Base-by-base conservation (phyloP, 208 protist genomes). In the Phytomonas francai region DNA sequence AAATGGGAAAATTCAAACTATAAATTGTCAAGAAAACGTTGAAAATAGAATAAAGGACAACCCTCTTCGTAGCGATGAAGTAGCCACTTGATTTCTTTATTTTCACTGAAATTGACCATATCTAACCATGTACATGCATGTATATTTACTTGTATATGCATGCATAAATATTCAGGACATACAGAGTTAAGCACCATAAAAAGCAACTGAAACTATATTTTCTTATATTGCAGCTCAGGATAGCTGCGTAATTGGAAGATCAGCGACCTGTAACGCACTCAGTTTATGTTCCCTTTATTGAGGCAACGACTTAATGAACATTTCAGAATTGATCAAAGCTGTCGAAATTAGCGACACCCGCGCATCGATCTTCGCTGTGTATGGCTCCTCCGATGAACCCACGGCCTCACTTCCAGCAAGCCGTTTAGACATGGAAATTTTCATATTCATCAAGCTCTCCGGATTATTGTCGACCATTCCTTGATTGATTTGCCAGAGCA, bases 351-450 rank as follows among this genome's bases (percentile, higher is more conserved):
- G 72, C 56, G 80, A 83, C 51, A 94, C 89, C 58, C 76, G 79
- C 14, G 83, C 84, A 49, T 92, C 84, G 39, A 94, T 92, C 67
- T 94, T 94, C 4, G 85, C 80, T n/a, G 89, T 88, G 59, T 84
- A 80, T 28, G 79, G 86, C 67, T 91, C 83, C 34, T 27, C 58
- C 6, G 64, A 34, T 45, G 57, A 4, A 11, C 39, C 56, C n/a
- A 56, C 67, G 2, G 57, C 22, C 29, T 68, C 66, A 60, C 39
- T 70, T 16, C 65, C 70, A 57, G 66, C 77, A 16, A 91, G 73
- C 51, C 79, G 65, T 27, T 83, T 72, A 14, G 84, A 73, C 60
- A 90, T 74, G 65, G 79, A 80, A 70, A 87, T 92, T 56, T 85
- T 85, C 7, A 89, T 63, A 71, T 89, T 91, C 87, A 92, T 83